Percentiles rank a stretch among this genome's conserved stretches.
phyloP scores from a whole-genome alignment of 176 grass and related monocot genomes.

The Phyllostachys edulis region DNA sequence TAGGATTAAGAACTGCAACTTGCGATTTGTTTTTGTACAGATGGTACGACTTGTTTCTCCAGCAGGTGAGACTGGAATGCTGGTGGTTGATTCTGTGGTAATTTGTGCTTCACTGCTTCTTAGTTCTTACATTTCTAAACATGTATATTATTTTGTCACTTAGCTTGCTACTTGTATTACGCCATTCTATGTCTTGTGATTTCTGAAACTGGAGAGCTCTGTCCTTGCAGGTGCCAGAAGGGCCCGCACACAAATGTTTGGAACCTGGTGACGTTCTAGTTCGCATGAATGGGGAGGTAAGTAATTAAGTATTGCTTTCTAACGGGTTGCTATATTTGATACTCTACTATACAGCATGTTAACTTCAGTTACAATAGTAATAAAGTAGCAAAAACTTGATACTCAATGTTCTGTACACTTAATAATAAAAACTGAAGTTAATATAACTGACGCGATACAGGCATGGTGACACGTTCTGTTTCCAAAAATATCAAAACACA shows the following conservation, averaged over 20 bases:
- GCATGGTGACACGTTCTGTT: neutral
- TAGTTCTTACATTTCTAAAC: conserved; percentile 23
- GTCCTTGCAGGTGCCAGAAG: conserved; percentile 82
- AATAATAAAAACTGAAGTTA: conserved; percentile 4
- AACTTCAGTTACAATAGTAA: neutral
- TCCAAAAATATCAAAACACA: neutral
- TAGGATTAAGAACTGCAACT: neutral
- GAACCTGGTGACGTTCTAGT: conserved; percentile 97
- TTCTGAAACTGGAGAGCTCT: conserved; percentile 20
- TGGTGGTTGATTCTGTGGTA: conserved; percentile 96
- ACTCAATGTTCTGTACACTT: neutral
- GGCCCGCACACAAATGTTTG: conserved; percentile 83
- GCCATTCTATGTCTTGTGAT: conserved; percentile 12
- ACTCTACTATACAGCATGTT: neutral
- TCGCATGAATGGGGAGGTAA: conserved; percentile 75
- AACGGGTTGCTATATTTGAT: conserved; percentile 11
- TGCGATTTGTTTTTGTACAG: conserved; percentile 48
- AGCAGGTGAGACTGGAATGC: conserved; percentile 86
- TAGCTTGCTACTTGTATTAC: neutral
- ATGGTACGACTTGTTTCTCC: conserved; percentile 79
- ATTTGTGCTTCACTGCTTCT: conserved; percentile 33
- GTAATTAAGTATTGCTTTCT: conserved; percentile 33
- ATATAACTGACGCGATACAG: neutral
- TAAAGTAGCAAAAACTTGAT: conserved; percentile 5
- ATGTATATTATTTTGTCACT: conserved; percentile 10